Evolutionary conservation across 176 grass and related monocot genomes (phyloP).

Genomic region (Aegilops tauschii): DNA sequence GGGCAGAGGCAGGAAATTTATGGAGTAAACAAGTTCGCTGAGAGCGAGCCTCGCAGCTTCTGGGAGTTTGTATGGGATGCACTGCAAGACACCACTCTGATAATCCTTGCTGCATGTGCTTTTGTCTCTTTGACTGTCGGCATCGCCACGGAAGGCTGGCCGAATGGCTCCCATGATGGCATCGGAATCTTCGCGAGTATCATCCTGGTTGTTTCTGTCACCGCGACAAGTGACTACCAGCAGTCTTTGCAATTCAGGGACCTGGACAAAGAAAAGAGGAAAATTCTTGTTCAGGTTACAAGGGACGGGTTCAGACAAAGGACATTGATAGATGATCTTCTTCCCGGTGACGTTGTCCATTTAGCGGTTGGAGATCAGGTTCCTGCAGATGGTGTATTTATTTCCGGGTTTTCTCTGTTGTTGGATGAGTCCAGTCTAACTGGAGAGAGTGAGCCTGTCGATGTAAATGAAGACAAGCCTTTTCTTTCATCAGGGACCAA

Average conservation of each 20-base stretch:
- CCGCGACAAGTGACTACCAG: slow-evolving; percentile 60
- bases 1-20: slow-evolving; percentile 44
- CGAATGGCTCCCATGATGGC: slow-evolving; percentile 57
- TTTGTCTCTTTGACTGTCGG: slow-evolving; percentile 60
- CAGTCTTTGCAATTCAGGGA: slow-evolving; percentile 75
- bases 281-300: slow-evolving; percentile 62
- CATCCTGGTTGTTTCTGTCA: slow-evolving; percentile 65
- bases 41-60: slow-evolving; percentile 37
- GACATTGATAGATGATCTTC: slow-evolving; percentile 55
- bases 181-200: slow-evolving; percentile 63
- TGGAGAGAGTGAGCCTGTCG: slow-evolving; percentile 71
- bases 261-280: slow-evolving; percentile 74
- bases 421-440: slow-evolving; percentile 70
- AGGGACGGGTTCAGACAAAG: slow-evolving; percentile 52
- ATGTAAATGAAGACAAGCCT: slow-evolving; percentile 46
- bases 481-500: slow-evolving; percentile 70
- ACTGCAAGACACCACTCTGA: slow-evolving; percentile 47
- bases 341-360: slow-evolving; percentile 67
- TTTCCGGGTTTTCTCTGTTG: slow-evolving; percentile 55
- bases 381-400: slow-evolving; percentile 65
- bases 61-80: slow-evolving; percentile 74
- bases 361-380: slow-evolving; percentile 65
- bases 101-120: slow-evolving; percentile 63
- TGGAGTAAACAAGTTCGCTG: slow-evolving; percentile 62
- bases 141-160: slow-evolving; percentile 53